Conservation (phyloP, 2,329 filamentous ascomycete genomes). For the Trichoderma polysporum region DNA sequence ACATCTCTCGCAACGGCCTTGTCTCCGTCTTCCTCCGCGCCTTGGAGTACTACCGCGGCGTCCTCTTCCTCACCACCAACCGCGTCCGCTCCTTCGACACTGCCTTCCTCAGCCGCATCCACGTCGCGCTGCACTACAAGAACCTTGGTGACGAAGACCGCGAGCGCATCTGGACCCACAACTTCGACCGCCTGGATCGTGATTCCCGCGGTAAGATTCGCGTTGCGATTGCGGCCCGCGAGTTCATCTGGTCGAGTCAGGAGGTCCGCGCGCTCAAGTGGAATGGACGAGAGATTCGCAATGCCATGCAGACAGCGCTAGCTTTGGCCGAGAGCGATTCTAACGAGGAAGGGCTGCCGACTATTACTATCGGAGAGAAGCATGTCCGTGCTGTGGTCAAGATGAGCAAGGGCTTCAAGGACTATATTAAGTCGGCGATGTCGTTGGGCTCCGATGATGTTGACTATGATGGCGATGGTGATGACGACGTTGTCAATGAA, state of each 20-base stretch:
- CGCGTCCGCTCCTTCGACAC: slow-evolving; percentile 48
- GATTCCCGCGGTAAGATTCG: slow-evolving; percentile 41
- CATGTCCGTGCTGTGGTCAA: slow-evolving; percentile 37
- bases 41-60: slow-evolving; percentile 52
- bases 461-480: slow-evolving; percentile 13
- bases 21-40: slow-evolving; percentile 52
- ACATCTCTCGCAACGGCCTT: slow-evolving; percentile 48
- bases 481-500: slow-evolving; percentile 13
- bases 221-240: slow-evolving; percentile 39
- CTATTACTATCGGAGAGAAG: slow-evolving; percentile 33
- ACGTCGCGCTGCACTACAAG: slow-evolving; percentile 49
- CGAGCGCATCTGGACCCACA: slow-evolving; percentile 46
- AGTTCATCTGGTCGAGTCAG: slow-evolving; percentile 39
- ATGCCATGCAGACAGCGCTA: slow-evolving; percentile 46
- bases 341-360: slow-evolving; percentile 36
- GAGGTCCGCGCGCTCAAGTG: slow-evolving; percentile 42
- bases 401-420: slow-evolving; percentile 37
- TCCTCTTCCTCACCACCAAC: slow-evolving; percentile 53
- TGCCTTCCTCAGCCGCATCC: slow-evolving; percentile 51
- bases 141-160: slow-evolving; percentile 43
- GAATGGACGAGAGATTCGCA: slow-evolving; percentile 46
- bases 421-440: slow-evolving; percentile 30
- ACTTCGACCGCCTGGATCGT: slow-evolving; percentile 46
- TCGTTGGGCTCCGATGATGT: slow-evolving; percentile 8
- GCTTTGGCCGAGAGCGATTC: slow-evolving; percentile 45